phyloP scores from a whole-genome alignment of 306 rosid species.

The Dalbergia oliveri region DNA sequence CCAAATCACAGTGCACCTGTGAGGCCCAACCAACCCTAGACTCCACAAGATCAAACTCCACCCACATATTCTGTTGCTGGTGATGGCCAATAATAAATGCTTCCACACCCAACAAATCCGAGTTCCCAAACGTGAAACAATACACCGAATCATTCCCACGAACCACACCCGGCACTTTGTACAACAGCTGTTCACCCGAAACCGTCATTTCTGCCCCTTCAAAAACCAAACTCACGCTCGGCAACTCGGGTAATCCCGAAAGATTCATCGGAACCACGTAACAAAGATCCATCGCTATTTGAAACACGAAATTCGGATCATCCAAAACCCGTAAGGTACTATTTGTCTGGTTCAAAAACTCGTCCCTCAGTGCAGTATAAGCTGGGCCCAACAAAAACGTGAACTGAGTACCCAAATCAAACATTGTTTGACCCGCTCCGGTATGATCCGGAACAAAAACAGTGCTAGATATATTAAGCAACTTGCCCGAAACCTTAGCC shows the following conservation, averaged over 20 bases:
- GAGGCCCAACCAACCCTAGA: conserved; percentile 72
- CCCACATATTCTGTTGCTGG: conserved; percentile 87
- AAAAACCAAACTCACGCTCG: conserved; percentile 70
- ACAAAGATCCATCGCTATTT: conserved; percentile 82
- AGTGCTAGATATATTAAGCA: conserved; percentile 53
- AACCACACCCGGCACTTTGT: conserved; percentile 57
- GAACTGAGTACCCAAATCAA: conserved; percentile 90
- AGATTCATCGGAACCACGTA: conserved; percentile 58
- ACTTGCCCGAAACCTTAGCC: conserved; percentile 60
- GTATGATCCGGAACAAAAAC: conserved; percentile 76
- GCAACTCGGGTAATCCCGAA: conserved; percentile 52
- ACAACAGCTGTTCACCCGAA: conserved; percentile 59
- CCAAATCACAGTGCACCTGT: conserved; percentile 66
- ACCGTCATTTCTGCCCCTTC: conserved; percentile 76
- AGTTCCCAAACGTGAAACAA: conserved; percentile 89
- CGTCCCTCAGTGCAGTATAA: conserved; percentile 59
- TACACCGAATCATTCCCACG: conserved; percentile 65
- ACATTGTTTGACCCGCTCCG: conserved; percentile 92
- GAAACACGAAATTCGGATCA: conserved; percentile 72
- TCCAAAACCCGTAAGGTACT: conserved; percentile 53
- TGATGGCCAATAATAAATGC: conserved; percentile 83
- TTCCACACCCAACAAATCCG: conserved; percentile 82
- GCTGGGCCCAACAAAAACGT: conserved; percentile 82
- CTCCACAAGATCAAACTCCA: conserved; percentile 79
- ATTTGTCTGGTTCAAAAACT: conserved; percentile 63